Evolutionary conservation across 2,329 filamentous ascomycete genomes (phyloP), one percentile per base, ranked within the genome.

Genomic region (Apiospora rasikravindrae): DNA sequence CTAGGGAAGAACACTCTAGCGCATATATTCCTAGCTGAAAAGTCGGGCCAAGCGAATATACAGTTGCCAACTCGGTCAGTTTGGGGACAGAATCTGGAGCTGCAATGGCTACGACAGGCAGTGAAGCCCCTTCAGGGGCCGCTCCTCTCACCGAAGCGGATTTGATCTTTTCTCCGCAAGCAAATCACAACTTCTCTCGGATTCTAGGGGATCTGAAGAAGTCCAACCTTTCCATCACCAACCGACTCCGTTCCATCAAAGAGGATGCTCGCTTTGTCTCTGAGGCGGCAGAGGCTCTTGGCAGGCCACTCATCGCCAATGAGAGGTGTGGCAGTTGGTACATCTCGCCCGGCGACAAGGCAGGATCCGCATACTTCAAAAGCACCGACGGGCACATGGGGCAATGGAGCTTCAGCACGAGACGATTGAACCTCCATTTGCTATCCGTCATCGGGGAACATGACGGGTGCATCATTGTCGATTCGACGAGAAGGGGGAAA

Each of bases 311-410:
- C 1, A 86, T 98, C 19, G 95, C 96, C 42, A 99, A 99, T 80
- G 95, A 98, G 85, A 89, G 96, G 73, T 98, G 96, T 81, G 96
- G 96, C 0, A 96, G 94, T 82, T 99, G 96, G 96, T 98, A 98
- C 81, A 93, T 98, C 37, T 83, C 86, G 45, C 92, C 92, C 0
- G 81, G 81, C 10, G 78, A 78, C 37, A 96, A 96, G 82, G 83
- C 80, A 1, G 93, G 89, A 44, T 95, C 93, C 75, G 94, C 93
- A 44, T 99, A 98, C 83, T 99, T 98, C 84, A 99, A 99, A 86
- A 97, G 94, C 83, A 99, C 96, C 1, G 96, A 99, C 83, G 96
- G 96, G 0, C 96, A 99, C 81, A 91, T 91, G 70, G 92, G 94
- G 11, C 91, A 97, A 78, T 99, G 96, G 96, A 89, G 91, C 73